These are phyloP conservation scores for Rhinocladiella mackenziei DNA, from an alignment of 2,329 filamentous ascomycete species.

Conservation along the genomic window DNA sequence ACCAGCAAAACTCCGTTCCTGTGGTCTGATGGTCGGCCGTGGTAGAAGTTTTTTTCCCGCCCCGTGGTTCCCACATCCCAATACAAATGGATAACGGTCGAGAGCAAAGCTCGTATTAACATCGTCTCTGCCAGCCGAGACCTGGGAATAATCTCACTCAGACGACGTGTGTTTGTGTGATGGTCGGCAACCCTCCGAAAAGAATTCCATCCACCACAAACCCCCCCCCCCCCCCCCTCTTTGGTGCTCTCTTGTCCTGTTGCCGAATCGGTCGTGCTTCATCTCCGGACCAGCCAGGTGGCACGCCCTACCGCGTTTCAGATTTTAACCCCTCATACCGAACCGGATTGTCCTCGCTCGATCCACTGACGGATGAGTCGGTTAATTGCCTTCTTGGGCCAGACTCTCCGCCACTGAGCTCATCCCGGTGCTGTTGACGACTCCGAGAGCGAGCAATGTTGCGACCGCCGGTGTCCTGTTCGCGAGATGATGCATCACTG, in stretches of 20 bases:
- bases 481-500: slow-evolving; percentile 57
- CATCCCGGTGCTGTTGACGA: slow-evolving; percentile 29
- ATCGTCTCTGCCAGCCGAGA: slow-evolving; percentile 6
- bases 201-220: slow-evolving; percentile 3
- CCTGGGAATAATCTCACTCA: background rate
- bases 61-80: slow-evolving; percentile 1
- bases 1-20: slow-evolving; percentile 7
- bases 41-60: no score
- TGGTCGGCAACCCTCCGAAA: slow-evolving; percentile 3
- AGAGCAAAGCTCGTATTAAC: background rate
- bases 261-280: slow-evolving; percentile 16
- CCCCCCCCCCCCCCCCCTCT: slow-evolving; percentile 1
- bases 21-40: background rate
- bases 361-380: slow-evolving; percentile 24
- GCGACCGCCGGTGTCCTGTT: slow-evolving; percentile 22
- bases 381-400: slow-evolving; percentile 23
- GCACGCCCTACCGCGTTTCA: slow-evolving; percentile 24
- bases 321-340: slow-evolving; percentile 24
- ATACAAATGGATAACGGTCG: background rate
- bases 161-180: background rate
- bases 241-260: slow-evolving; percentile 3
- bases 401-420: slow-evolving; percentile 21
- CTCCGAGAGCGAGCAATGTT: slow-evolving; percentile 29
- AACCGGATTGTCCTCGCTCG: slow-evolving; percentile 23
- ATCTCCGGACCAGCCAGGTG: slow-evolving; percentile 20